Evolutionary conservation across 345 rosid genomes (phyloP), one percentile per base, ranked within the genome.

Genomic region (Hypericum androsaemum): DNA sequence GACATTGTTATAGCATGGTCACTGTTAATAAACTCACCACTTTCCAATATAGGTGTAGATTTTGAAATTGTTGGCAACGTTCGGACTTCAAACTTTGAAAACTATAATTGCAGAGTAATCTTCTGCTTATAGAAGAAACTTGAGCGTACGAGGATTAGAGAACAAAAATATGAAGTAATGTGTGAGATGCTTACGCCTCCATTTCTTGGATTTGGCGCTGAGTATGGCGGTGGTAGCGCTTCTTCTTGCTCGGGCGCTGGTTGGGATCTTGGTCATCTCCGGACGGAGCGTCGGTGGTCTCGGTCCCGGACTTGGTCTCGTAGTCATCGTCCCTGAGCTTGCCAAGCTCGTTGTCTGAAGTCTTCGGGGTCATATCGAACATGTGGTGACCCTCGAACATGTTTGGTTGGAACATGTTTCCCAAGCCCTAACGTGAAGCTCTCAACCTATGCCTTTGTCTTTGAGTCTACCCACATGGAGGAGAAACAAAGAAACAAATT

Each of bases 161-260:
- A 2, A 28, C 0, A 62, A n/a, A 4, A 7, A 7, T 2, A 37
- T 7, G 32, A 12, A 15, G 3, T 6, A 38, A 8, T 1, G n/a
- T n/a, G 28, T 14, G 28, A 10, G 36, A 52, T 16, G 37, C 86
- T 73, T 77, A 90, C 98, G 89, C 69, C 71, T 90, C 98, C 73
- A 90, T 80, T 61, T 90, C 98, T 56, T 90, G 96, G 67, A 87
- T 90, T 73, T 90, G 98, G 37, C 70, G 89, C 61, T 87, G 98
- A 6, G 95, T 90, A 57, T 90, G 98, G 55, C 98, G 96, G 38
- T 82, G 95, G 62, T 80, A 90, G 64, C 92, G 95, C 75, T 90
- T 87, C 69, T 71, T 84, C 56, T 79, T 83, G 3, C 12, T 46
- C 50, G 80, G 73, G 28, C 81, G 80, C 50, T 82, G 94, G 56